Conservation (phyloP, 2,329 filamentous ascomycete genomes). For the Mariannaea sp. region DNA sequence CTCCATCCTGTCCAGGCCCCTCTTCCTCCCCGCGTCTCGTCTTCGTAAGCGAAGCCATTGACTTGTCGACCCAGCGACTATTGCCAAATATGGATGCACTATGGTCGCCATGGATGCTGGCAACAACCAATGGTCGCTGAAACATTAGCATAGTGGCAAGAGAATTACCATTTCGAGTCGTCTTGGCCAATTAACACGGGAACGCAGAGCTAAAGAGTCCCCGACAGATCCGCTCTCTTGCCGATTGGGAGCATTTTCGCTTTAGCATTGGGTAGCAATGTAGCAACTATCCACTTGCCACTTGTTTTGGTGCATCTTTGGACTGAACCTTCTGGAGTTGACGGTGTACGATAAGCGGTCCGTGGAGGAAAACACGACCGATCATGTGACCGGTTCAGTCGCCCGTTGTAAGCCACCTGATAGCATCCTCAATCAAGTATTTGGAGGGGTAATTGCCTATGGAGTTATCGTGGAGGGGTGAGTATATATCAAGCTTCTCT, state of each 20-base stretch:
- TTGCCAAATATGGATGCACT: background rate
- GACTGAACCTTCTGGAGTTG: background rate
- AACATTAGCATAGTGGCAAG: background rate
- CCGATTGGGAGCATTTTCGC: background rate
- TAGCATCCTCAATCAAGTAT: too few relatives aligned
- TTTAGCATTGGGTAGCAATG: background rate
- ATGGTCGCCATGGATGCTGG: background rate
- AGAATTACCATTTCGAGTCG: background rate
- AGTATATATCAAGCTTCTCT: slow-evolving; percentile 26
- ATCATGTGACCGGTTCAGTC: slow-evolving; percentile 12
- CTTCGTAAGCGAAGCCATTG: too few relatives aligned
- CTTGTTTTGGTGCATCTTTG: background rate
- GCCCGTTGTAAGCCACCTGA: slow-evolving; percentile 3
- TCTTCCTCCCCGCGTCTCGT: too few relatives aligned
- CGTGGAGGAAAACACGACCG: background rate
- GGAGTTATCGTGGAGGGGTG: background rate
- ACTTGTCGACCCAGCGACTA: too few relatives aligned
- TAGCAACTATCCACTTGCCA: background rate
- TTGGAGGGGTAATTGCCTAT: too few relatives aligned
- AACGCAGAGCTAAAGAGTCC: background rate
- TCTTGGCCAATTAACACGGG: background rate
- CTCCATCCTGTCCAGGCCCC: too few relatives aligned
- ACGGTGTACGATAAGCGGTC: background rate
- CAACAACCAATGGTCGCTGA: background rate
- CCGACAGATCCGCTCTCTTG: background rate